Conservation (phyloP, 2,329 filamentous ascomycete species). For the Metarhizium album region DNA sequence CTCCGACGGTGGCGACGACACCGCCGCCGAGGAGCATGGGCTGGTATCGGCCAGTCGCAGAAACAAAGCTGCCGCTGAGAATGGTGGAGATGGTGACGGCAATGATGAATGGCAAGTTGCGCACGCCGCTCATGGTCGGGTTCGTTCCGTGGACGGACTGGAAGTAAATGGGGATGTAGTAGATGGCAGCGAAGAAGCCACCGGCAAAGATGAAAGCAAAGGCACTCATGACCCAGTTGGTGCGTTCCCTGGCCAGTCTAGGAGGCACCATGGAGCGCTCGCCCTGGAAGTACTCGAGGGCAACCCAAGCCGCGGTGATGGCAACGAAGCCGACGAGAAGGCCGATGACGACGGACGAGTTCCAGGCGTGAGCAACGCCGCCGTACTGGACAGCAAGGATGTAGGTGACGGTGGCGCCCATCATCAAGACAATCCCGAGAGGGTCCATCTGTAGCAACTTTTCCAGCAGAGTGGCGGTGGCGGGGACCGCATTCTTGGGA, state of each 20-base stretch:
- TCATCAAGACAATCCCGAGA: constrained; percentile 31
- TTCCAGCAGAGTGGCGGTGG: constrained; percentile 25
- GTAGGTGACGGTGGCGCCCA: constrained; percentile 31
- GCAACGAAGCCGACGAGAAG: constrained; percentile 29
- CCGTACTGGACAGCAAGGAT: constrained; percentile 39
- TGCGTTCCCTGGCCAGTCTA: constrained; percentile 27
- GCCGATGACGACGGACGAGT: constrained; percentile 28
- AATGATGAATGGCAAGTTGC: constrained; percentile 35
- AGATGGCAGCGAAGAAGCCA: constrained; percentile 32
- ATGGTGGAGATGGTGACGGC: constrained; percentile 31
- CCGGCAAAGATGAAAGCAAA: constrained; percentile 33
- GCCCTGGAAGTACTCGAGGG: constrained; percentile 30
- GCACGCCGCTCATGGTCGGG: constrained; percentile 30
- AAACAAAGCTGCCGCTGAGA: constrained; percentile 27
- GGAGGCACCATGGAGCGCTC: constrained; percentile 33
- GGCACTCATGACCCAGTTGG: constrained; percentile 24
- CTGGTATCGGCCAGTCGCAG: constrained; percentile 29
- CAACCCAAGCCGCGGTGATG: constrained; percentile 23
- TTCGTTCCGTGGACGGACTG: constrained; percentile 29
- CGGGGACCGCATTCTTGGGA: constrained; percentile 27
- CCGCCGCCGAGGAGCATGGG: constrained; percentile 35
- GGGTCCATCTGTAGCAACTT: constrained; percentile 39
- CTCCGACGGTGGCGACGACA: constrained; percentile 30
- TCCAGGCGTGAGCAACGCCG: constrained; percentile 33
- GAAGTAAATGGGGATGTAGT: constrained; percentile 38